A percentile compares a stretch with the other conserved stretches of the same genome.
Evolutionary conservation across 768 basidiomycete genomes (phyloP).

Genomic region (Lactarius pseudohatsudake): DNA sequence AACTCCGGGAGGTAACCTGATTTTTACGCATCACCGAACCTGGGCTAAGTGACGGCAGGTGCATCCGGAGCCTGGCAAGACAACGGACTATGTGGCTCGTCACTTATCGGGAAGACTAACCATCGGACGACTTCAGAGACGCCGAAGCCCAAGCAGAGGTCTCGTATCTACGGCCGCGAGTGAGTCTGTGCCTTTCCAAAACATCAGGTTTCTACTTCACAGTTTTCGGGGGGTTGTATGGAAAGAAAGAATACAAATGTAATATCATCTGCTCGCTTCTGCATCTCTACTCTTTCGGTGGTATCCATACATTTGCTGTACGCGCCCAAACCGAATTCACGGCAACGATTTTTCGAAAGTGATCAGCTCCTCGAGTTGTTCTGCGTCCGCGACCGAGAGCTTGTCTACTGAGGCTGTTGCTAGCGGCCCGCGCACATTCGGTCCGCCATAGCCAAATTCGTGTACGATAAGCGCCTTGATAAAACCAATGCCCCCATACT

Average conservation of each 20-base stretch:
- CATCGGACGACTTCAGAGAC: neutral
- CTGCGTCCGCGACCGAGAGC: slow-evolving; percentile 27
- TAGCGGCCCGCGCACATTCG: slow-evolving; percentile 35
- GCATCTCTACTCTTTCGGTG: neutral
- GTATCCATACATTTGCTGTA: neutral
- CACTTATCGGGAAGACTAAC: slow-evolving; percentile 15
- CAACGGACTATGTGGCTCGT: slow-evolving; percentile 36
- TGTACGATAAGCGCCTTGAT: slow-evolving; percentile 62
- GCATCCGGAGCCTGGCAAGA: slow-evolving; percentile 38
- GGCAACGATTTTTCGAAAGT: slow-evolving; percentile 35
- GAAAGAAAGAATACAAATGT: slow-evolving; percentile 1
- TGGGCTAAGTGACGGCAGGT: slow-evolving; percentile 9
- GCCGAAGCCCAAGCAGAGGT: neutral
- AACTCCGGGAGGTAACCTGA: slow-evolving; percentile 35
- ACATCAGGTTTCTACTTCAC: neutral
- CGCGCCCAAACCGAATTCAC: slow-evolving; percentile 15
- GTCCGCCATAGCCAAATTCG: slow-evolving; percentile 63
- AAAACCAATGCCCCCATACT: slow-evolving; percentile 65
- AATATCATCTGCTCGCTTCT: neutral
- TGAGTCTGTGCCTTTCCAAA: neutral
- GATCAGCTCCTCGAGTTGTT: slow-evolving; percentile 35
- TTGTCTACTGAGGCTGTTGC: slow-evolving; percentile 27
- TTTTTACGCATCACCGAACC: neutral
- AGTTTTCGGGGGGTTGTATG: neutral
- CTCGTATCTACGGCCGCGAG: neutral